Evolutionary conservation across 345 rosid species (phyloP).

Genomic region (Euphorbia pulcherrima): DNA sequence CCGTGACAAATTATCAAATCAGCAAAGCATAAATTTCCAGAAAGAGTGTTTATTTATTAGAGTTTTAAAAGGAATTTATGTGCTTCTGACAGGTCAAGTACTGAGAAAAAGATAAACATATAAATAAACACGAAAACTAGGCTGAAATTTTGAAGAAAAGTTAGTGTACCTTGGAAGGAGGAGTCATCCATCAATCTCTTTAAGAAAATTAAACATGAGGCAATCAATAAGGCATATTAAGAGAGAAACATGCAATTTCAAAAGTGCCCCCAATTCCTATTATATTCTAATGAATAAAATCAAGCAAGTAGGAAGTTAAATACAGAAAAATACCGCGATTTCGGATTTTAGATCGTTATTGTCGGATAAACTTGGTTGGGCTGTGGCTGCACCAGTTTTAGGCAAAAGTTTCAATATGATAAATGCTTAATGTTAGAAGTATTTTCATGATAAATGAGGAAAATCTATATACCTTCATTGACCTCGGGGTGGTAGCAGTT

Average conservation of each 20-base stretch:
- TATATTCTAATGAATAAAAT: neutral
- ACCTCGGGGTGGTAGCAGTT: conserved; percentile 46
- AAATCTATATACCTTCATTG: conserved; percentile 45
- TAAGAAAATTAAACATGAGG: conserved; percentile 26
- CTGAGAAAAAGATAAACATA: neutral
- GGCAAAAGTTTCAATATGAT: conserved; percentile 14
- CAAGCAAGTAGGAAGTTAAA: neutral
- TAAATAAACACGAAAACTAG: neutral
- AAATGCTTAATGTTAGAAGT: conserved; percentile 5
- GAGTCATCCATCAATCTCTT: conserved; percentile 85
- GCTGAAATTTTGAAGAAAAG: conserved; percentile 15
- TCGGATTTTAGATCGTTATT: conserved; percentile 58
- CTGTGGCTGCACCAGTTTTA: conserved; percentile 34
- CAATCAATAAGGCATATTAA: conserved; percentile 5
- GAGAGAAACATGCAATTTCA: conserved; percentile 15
- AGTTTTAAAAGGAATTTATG: neutral
- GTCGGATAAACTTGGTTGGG: conserved; percentile 26
- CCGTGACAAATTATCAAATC: neutral
- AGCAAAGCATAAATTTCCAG: neutral
- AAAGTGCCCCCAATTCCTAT: conserved; percentile 5
- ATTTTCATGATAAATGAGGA: conserved; percentile 5
- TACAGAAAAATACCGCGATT: conserved; percentile 52
- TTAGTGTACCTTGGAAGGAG: conserved; percentile 66
- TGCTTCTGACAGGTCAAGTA: neutral
- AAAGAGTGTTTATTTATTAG: neutral